phyloP scores from a whole-genome alignment of 345 rosid genomes.

The Rhizophora mangle region DNA sequence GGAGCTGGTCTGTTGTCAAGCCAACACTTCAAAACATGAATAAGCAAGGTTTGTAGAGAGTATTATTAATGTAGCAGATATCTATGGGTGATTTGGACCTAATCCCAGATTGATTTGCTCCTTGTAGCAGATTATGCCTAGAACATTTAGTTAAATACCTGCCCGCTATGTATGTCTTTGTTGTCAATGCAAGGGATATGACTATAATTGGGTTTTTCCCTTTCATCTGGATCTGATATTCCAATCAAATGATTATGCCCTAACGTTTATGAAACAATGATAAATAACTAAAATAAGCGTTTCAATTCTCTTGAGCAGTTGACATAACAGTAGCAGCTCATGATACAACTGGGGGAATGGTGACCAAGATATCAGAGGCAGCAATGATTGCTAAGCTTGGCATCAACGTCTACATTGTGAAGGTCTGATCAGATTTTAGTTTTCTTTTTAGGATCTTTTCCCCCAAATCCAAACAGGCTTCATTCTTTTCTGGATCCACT shows the following conservation, averaged over 20 bases:
- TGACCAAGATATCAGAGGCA: slow-evolving; percentile 82
- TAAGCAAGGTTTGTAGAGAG: slow-evolving; percentile 48
- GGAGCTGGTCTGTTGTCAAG: slow-evolving; percentile 69
- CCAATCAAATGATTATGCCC: too few relatives aligned
- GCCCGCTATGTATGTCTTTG: too few relatives aligned
- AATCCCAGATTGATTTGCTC: too few relatives aligned
- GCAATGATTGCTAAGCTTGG: slow-evolving; percentile 58
- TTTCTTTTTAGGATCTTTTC: neutral
- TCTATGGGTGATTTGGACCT: neutral
- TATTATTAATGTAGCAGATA: neutral
- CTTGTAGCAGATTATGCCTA: too few relatives aligned
- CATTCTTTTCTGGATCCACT: too few relatives aligned
- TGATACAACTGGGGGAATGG: slow-evolving; percentile 92
- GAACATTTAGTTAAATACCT: too few relatives aligned
- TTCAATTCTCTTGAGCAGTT: slow-evolving; percentile 38
- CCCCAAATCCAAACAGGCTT: too few relatives aligned
- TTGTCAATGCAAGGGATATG: too few relatives aligned
- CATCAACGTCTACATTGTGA: slow-evolving; percentile 48
- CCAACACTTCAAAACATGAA: slow-evolving; percentile 41
- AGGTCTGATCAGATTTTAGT: slow-evolving; percentile 36
- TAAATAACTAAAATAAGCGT: too few relatives aligned
- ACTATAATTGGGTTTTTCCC: too few relatives aligned
- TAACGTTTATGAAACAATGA: too few relatives aligned
- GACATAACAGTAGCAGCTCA: slow-evolving; percentile 76
- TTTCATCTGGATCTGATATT: too few relatives aligned